These are phyloP conservation scores for Alternaria sp. DNA, from an alignment of 2,329 filamentous ascomycete species.

Conservation along the genomic window DNA sequence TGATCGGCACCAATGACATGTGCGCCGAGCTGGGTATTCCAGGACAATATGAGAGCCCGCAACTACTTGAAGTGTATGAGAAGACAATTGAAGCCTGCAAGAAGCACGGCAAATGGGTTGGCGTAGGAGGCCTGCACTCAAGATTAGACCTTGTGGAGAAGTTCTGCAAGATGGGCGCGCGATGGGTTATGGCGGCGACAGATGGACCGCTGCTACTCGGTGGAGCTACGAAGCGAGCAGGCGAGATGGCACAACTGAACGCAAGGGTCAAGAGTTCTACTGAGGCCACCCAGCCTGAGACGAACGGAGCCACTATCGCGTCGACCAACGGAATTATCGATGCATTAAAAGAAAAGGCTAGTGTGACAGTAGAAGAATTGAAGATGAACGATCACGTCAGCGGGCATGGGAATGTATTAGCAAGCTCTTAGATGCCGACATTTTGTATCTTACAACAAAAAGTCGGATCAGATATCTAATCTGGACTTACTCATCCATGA, in stretches of 20 bases:
- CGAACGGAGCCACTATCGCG: not conserved
- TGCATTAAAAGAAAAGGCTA: not conserved
- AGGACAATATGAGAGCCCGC: conserved; percentile 49
- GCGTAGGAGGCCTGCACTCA: conserved; percentile 51
- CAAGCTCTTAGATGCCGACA: not conserved
- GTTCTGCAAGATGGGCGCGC: conserved; percentile 49
- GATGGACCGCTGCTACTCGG: conserved; percentile 48
- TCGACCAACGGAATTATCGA: not conserved
- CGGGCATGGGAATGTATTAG: not conserved
- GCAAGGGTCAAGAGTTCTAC: conserved; percentile 12
- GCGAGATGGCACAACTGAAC: conserved; percentile 20
- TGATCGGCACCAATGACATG: conserved; percentile 56
- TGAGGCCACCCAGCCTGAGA: not conserved
- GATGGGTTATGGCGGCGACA: conserved; percentile 49
- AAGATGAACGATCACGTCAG: conserved; percentile 2
- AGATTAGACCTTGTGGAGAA: conserved; percentile 53
- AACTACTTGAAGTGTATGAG: conserved; percentile 29
- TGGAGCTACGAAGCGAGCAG: conserved; percentile 46
- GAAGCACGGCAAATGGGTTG: conserved; percentile 51
- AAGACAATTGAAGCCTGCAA: conserved; percentile 49
- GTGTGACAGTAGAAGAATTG: not conserved
- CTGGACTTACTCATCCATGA: too few relatives aligned
- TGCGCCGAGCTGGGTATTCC: conserved; percentile 54
- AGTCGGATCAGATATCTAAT: too few relatives aligned
- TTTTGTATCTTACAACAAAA: too few relatives aligned